A percentile compares a stretch with the other conserved stretches of the same genome.
phyloP scores from a whole-genome alignment of 2,329 filamentous ascomycete genomes.

The Xylaria sp. region DNA sequence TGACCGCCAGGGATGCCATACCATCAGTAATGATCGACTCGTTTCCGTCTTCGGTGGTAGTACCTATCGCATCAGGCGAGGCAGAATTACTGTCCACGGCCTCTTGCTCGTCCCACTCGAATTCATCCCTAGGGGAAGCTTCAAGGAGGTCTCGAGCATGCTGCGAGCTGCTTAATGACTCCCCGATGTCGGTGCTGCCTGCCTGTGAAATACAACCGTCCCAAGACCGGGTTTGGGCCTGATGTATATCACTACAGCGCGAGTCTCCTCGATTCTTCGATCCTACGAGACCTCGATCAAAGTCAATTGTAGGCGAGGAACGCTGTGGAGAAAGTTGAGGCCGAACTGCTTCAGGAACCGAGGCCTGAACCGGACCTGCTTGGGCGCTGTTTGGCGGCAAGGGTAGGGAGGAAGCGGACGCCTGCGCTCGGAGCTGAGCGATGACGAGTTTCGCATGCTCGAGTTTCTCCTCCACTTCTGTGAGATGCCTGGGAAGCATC shows the following conservation, averaged over 20 bases:
- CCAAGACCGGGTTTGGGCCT: background rate
- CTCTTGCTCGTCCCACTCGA: constrained; percentile 26
- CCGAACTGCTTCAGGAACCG: background rate
- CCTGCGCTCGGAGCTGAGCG: constrained; percentile 19
- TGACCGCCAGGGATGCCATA: constrained; percentile 31
- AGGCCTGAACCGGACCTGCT: background rate
- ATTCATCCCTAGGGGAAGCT: constrained; percentile 19
- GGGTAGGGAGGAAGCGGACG: constrained; percentile 3
- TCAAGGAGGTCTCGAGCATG: constrained; percentile 19
- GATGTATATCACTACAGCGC: background rate
- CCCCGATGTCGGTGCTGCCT: background rate
- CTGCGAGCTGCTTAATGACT: background rate
- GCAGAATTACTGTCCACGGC: constrained; percentile 1
- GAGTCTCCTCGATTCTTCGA: background rate
- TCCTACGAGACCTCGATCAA: background rate
- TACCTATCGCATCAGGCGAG: constrained; percentile 12
- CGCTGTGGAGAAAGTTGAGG: background rate
- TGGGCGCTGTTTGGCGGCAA: background rate
- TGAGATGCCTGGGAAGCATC: constrained; percentile 16
- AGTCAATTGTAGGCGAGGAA: background rate
- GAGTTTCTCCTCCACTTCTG: constrained; percentile 20
- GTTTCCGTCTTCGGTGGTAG: background rate
- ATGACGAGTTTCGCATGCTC: constrained; percentile 22
- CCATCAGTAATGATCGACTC: constrained; percentile 28
- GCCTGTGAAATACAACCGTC: background rate